Percentiles rank a stretch among this genome's conserved stretches.
phyloP scores from a whole-genome alignment of 108 stramenopile species.

The Stephanodiscus minutulus region DNA sequence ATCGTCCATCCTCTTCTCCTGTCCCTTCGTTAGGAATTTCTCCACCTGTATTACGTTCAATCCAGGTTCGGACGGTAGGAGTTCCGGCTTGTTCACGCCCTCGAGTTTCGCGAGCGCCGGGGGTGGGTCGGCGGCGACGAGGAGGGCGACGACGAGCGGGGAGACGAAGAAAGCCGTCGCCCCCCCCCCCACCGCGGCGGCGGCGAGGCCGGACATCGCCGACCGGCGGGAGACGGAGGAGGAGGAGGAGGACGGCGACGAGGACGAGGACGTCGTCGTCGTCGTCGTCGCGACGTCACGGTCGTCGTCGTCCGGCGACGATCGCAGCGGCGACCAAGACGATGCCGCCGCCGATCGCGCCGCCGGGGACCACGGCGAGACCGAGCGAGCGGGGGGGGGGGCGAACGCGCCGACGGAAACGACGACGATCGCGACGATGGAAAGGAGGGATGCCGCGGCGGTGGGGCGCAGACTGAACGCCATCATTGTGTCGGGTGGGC shows the following conservation, averaged over 20 bases:
- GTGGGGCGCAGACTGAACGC: no score
- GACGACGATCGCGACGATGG: no score
- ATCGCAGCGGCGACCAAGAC: no score
- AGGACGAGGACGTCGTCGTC: not conserved
- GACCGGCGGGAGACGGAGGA: conserved; percentile 17
- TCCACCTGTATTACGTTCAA: conserved; percentile 84
- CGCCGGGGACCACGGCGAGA: not conserved
- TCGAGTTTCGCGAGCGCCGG: conserved; percentile 76
- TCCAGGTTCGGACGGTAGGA: conserved; percentile 67
- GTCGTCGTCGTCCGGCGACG: not conserved
- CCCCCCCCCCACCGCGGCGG: conserved; percentile 10
- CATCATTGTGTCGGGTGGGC: no score
- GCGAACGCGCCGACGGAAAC: not conserved
- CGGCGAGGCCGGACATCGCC: conserved; percentile 11
- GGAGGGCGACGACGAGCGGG: conserved; percentile 14
- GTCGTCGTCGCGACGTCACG: not conserved
- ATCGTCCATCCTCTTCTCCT: conserved; percentile 73
- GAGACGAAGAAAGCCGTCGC: not conserved
- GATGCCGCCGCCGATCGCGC: not conserved
- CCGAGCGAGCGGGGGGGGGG: not conserved
- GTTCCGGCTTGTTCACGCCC: conserved; percentile 85
- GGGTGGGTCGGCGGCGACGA: conserved; percentile 11
- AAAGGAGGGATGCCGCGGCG: no score
- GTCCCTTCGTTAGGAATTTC: conserved; percentile 83
- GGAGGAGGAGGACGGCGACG: not conserved